Conservation (phyloP, 768 basidiomycete genomes). For the Sarcodon sp. region DNA sequence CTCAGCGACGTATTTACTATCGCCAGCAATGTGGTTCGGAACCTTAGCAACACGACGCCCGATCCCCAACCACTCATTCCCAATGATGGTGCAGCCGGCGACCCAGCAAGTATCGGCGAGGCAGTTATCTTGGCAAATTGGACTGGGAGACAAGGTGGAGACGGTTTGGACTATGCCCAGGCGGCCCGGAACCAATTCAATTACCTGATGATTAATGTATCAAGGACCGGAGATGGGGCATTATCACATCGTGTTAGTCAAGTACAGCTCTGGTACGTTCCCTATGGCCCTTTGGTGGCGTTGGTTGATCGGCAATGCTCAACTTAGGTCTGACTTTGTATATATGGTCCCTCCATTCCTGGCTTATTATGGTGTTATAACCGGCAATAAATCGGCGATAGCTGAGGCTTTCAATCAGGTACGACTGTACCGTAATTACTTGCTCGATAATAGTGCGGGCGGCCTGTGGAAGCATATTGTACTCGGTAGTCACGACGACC, state of each 20-base stretch:
- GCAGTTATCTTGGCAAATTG: slow-evolving; percentile 53
- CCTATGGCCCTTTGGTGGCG: background rate
- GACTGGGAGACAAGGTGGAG: slow-evolving; percentile 23
- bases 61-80: slow-evolving; percentile 48
- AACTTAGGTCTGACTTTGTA: slow-evolving; percentile 58
- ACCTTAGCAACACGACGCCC: slow-evolving; percentile 29
- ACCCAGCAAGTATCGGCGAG: slow-evolving; percentile 71
- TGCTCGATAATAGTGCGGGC: slow-evolving; percentile 34
- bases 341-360: slow-evolving; percentile 86
- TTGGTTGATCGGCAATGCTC: background rate
- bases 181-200: slow-evolving; percentile 58
- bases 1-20: slow-evolving; percentile 48
- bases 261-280: slow-evolving; percentile 58
- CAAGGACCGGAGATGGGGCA: slow-evolving; percentile 61
- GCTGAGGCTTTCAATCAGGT: slow-evolving; percentile 53
- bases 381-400: slow-evolving; percentile 44
- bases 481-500: slow-evolving; percentile 38
- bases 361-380: slow-evolving; percentile 67
- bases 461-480: slow-evolving; percentile 72
- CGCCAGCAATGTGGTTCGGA: slow-evolving; percentile 32
- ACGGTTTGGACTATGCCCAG: slow-evolving; percentile 39
- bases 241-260: slow-evolving; percentile 63
- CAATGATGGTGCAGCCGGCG: slow-evolving; percentile 48
- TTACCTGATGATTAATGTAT: slow-evolving; percentile 42
- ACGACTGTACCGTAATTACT: slow-evolving; percentile 49